Evolutionary conservation across 2,329 filamentous ascomycete species (phyloP), one percentile per base, ranked within the genome.

Genomic region (Talaromyces rugulosus): DNA sequence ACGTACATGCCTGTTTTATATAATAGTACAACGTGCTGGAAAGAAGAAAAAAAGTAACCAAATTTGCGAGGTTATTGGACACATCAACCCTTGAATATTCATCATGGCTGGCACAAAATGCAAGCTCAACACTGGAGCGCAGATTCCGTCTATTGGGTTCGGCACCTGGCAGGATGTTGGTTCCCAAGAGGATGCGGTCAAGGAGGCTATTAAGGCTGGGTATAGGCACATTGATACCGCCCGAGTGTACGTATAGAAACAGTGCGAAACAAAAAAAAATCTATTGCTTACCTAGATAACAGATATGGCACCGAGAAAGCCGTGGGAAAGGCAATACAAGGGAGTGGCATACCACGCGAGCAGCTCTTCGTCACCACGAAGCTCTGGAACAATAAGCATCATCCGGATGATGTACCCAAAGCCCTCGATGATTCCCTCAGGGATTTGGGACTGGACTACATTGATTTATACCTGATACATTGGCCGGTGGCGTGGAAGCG

Each of bases 401-500:
- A 83, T 65, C 83, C 82, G 0, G 81, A 87, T 68, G 85, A 87
- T 68, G 88, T 90, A 16, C 78, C 83, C 63, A 77, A 82, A 65
- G 87, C 87, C 64, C 82, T 87, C 55, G 80, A 83, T 65, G 81
- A 84, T 47, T 87, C 87, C 50, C 78, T 89, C 58, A 82, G 86
- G 70, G 82, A 86, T 69, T 81, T 89, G 68, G 83, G 81, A 12
- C 77, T 87, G 44, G 87, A 87, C 62, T 90, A 90, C 71, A 78
- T 91, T 62, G 88, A 91, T 71, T 78, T 91, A 11, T 89, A 84
- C 72, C 80, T 90, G 62, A 89, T 92, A 71, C 87, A 90, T 75
- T 91, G 83, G 81, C 85, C 84, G 0, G 78, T 80, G 9, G 77
- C 84, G 0, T 86, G 84, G 70, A 78, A 80, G 54, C 75, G 78